Base-by-base conservation (phyloP, 2,329 filamentous ascomycete genomes). In the Anthostomella pinea region DNA sequence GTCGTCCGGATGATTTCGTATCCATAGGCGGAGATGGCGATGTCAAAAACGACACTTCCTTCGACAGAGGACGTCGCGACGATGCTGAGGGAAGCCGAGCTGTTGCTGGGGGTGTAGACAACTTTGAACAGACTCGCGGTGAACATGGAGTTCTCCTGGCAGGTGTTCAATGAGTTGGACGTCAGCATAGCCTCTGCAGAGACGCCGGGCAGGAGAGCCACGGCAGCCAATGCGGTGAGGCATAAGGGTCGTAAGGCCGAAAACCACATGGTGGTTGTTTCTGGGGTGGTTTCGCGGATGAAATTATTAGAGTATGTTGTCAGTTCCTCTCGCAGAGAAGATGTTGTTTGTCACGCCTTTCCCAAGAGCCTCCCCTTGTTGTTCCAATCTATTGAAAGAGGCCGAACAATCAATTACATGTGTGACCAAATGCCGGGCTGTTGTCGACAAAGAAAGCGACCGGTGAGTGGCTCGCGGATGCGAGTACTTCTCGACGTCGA, bases 61-160 rank as follows among this genome's bases (percentile, higher is more conserved):
- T 84, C 77, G 44, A 97, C 85, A 27, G 86, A 76, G 15, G 89
- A 94, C 21, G 88, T 83, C 47, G 87, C 88, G 42, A 85, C 77
- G 50, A 95, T 81, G 56, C 88, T 76, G 62, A 94, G 79, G 35
- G 72, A 69, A 35, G 91, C 72, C 20, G 81, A 82, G 52, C 75
- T 74, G 66, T 95, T 94, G 59, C 74, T 69, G 20, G 86, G 85
- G 2, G 83, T 87, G 65, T 87, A 87, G 47, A 79, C 69, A 62
- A 95, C 85, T 52, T 94, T 84, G 77, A 96, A 95, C 41, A 93
- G 75, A 52, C 84, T 89, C 53, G 90, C 89, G 4, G 86, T 85
- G 64, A 96, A 94, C 57, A 81, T 83, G 18, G 86, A 91, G 64
- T 91, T 83, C 41, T 80, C 71, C 72, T 90, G 85, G 66, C 90